Evolutionary conservation across 768 basidiomycete genomes (phyloP), one percentile per base, ranked within the genome.

Genomic region (Fistulinella prunicolor): DNA sequence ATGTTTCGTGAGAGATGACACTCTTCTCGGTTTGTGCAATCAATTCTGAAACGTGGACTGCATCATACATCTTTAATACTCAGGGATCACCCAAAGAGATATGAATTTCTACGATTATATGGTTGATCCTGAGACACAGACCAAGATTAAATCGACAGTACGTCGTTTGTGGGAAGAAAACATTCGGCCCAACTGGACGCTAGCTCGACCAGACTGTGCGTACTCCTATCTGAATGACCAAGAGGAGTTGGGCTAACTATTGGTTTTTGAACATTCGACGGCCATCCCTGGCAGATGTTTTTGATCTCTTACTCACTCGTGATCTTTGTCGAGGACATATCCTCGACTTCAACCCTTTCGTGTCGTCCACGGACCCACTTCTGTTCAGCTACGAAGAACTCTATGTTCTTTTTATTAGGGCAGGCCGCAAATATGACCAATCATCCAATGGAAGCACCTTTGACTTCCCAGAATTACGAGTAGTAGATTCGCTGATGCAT

Each of bases 271-370:
- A 41, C 13, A 41, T 13, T 21, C 29, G 29, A 38, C 28, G 44
- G 19, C n/a, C 30, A 32, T 32, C n/a, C 10, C n/a, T 21, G 16
- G 4, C 16, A 51, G 94, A 96, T 61, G 72, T 79, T 9, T 85
- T 98, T 58, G 94, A 98, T 63, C 68, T 96, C 38, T 79, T 94
- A 50, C 78, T 97, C 29, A 92, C 91, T 3, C 84, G 91, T 23
- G 83, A 93, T 63, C 74, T 91, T 29, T 66, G 77, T 2, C 76
- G 81, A 10, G 89, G 82, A 14, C 87, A 93, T 66, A 74, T 98
- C 56, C 64, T 98, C 60, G 95, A 97, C 64, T 92, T 97, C 69
- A 93, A 93, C 55, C 91, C 93, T 0, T 96, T 86, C 59, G 79
- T 85, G 10, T 79, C 83, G 4, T 82, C 80, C 30, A 96, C 95